Base-by-base conservation (phyloP, 2,329 filamentous ascomycete species). In the Pseudocercospora cruenta region DNA sequence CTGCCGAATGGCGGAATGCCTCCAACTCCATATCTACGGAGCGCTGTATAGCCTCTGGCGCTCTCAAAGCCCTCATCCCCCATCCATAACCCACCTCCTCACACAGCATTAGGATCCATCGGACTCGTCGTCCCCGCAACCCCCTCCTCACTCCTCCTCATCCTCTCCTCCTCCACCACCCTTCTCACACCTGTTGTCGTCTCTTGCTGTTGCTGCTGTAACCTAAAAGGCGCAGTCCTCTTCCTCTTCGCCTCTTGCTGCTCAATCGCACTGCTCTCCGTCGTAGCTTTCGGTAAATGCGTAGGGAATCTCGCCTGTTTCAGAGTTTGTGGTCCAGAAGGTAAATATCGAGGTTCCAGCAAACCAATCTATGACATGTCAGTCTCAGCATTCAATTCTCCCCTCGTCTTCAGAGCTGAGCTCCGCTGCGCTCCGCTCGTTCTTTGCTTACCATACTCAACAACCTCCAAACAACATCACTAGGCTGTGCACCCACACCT, bases 401-500 rank as follows among this genome's bases (percentile, higher is more conserved):
- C 67, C n/a, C 49, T 10, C 28, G 22, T 6, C 36, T 4, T 58
- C 5, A 26, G 45, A 19, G 12, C 54, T 21, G 12, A 26, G 12
- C 14, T 24, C 9, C 47, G 24, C 36, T 33, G 60, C 45, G 6
- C 21, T 19, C n/a, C n/a, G n/a, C n/a, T n/a, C n/a, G n/a, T n/a
- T n/a, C n/a, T n/a, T n/a, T n/a, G 67, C 74, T 61, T 77, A 94
- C 92, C 92, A 97, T 90, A 63, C 87, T 87, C 73, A 99, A 82
- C 74, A 98, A 80, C 77, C 92, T 86, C 94, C 94, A 97, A 39
- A 91, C 92, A 2, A 92, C 89, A 72, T 97, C 92, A 69, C 91
- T 94, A 9, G 95, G 95, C 82, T 99, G 95, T 63, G 95, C 95
- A 0, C 95, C 95, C 3, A 98, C 94, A 78, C 95, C 95, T 39